phyloP scores from a whole-genome alignment of 208 protist genomes.

The Trypanosoma congolense region DNA sequence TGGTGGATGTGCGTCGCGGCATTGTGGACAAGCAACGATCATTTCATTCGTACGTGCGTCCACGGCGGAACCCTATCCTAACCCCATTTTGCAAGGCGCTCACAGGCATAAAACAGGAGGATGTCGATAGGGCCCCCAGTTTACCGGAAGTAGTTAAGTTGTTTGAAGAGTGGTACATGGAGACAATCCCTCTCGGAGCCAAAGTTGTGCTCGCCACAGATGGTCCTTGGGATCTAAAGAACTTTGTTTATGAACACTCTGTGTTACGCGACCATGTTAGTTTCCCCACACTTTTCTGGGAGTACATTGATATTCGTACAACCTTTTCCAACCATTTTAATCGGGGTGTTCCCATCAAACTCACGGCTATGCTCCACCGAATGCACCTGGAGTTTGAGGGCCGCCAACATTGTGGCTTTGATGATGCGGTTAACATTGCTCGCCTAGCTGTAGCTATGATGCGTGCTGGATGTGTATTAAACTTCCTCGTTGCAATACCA shows the following conservation, averaged over 20 bases:
- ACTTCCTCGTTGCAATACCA: conserved; percentile 73
- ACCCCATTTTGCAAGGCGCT: conserved; percentile 90
- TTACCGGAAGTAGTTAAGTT: conserved; percentile 63
- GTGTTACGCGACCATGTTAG: conserved; percentile 70
- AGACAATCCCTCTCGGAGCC: conserved; percentile 60
- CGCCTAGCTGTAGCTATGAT: conserved; percentile 82
- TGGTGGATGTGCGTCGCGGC: conserved; percentile 75
- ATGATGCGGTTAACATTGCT: conserved; percentile 90
- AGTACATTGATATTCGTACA: conserved; percentile 87
- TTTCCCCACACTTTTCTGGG: conserved; percentile 79
- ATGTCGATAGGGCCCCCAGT: conserved; percentile 70
- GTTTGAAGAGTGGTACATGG: conserved; percentile 75
- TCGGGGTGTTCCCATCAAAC: conserved; percentile 54
- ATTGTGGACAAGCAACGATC: conserved; percentile 61
- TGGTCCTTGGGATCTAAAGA: conserved; percentile 85
- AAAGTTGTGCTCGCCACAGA: conserved; percentile 83
- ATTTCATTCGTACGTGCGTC: conserved; percentile 90
- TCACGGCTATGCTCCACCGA: conserved; percentile 70
- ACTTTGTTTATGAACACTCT: conserved; percentile 76
- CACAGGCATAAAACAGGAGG: conserved; percentile 93
- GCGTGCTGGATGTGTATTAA: conserved; percentile 70
- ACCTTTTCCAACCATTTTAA: conserved; percentile 79
- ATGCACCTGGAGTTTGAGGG: conserved; percentile 80
- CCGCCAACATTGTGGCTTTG: conserved; percentile 83
- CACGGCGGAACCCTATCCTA: conserved; percentile 75